phyloP scores from a whole-genome alignment of 192 early-diverging fungal genomes.

The Backusella psychrophila region DNA sequence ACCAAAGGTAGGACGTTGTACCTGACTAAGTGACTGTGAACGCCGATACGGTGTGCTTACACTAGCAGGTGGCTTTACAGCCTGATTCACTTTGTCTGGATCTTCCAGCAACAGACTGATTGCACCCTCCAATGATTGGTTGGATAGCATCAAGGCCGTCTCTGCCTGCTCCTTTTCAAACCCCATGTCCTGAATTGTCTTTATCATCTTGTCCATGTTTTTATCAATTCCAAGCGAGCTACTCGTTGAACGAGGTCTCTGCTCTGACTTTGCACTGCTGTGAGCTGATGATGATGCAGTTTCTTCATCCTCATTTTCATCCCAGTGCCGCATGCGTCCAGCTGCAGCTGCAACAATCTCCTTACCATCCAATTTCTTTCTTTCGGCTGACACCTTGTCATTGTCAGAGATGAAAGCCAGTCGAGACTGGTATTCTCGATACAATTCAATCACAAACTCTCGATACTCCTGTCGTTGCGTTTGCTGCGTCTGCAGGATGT shows the following conservation, averaged over 20 bases:
- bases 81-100: constrained; percentile 39
- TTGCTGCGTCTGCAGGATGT: constrained; percentile 46
- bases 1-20: background rate
- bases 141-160: constrained; percentile 54
- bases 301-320: background rate
- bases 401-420: constrained; percentile 8
- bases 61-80: background rate
- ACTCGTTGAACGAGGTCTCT: background rate
- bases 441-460: constrained; percentile 55
- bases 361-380: constrained; percentile 47
- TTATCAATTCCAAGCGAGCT: background rate
- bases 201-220: constrained; percentile 21
- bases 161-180: constrained; percentile 59
- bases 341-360: constrained; percentile 48
- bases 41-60: constrained; percentile 9
- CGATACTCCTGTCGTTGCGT: constrained; percentile 53
- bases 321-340: constrained; percentile 10
- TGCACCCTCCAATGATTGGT: constrained; percentile 56
- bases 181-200: constrained; percentile 67
- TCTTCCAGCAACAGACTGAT: constrained; percentile 59
- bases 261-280: background rate
- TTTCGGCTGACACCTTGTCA: background rate
- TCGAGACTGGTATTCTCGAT: constrained; percentile 43
- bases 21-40: constrained; percentile 13
- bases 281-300: background rate